A percentile compares a stretch with the other conserved stretches of the same genome.
These are phyloP conservation scores for Fomitiporia mediterranea DNA, from an alignment of 1,284 basidiomycete genomes.

Conservation along the genomic window DNA sequence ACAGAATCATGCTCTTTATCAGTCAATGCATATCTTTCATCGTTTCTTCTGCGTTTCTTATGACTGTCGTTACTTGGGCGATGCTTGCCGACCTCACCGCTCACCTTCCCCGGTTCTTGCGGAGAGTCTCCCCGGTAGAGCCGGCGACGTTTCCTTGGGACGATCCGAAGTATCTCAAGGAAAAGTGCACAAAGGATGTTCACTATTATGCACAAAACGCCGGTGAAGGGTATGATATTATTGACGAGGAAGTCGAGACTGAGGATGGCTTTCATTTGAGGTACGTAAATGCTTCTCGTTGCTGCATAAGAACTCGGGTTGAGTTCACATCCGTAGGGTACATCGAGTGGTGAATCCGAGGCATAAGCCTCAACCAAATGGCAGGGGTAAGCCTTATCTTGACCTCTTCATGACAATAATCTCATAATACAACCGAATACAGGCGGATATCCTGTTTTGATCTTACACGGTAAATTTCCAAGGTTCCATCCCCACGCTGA, in stretches of 20 bases:
- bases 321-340: constrained; percentile 32
- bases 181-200: constrained; percentile 48
- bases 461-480: constrained; percentile 41
- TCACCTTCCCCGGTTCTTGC: constrained; percentile 30
- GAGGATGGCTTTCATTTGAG: constrained; percentile 52
- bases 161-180: constrained; percentile 40
- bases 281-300: constrained; percentile 25
- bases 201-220: constrained; percentile 49
- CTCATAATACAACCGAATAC: not conserved
- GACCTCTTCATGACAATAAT: not conserved
- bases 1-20: constrained; percentile 33
- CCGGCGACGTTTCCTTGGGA: constrained; percentile 39
- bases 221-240: constrained; percentile 45
- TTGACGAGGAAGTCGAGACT: constrained; percentile 51
- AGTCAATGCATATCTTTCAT: constrained; percentile 41
- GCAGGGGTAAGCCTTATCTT: constrained; percentile 25
- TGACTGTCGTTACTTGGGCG: constrained; percentile 37
- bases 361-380: constrained; percentile 36
- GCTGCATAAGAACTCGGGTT: not conserved
- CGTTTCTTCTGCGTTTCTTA: constrained; percentile 46
- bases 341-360: constrained; percentile 47
- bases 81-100: constrained; percentile 27
- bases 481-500: not conserved
- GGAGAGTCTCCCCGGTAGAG: not conserved
- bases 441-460: constrained; percentile 53